Base-by-base conservation (phyloP, 768 basidiomycete genomes). In the Russula abietina region DNA sequence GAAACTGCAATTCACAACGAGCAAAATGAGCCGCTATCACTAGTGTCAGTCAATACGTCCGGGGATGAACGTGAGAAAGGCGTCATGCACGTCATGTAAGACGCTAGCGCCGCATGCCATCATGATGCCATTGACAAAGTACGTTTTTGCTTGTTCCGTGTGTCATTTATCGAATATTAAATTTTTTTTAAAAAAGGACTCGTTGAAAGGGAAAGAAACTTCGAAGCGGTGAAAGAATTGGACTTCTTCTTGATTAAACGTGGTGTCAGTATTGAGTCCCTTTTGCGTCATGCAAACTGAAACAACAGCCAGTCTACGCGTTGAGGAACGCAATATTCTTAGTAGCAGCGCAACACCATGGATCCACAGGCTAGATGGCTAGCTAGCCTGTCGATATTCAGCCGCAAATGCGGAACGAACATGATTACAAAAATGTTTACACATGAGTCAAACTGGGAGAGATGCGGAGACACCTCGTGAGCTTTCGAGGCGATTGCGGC, bases 31-130 rank as follows among this genome's bases (percentile, higher is more conserved):
- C 10, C 41, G 19, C 19, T 19, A 43, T 43, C 19, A 43, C n/a
- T n/a, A n/a, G n/a, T n/a, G 16, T 39, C 19, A 45, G 1, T 45
- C 0, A n/a, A n/a, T 16, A 16, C 24, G 24, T 5, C 24, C 45
- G 45, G 61, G 41, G 5, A 57, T 62, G 41, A 36, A 36, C 32
- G 49, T n/a, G 57, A 53, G 57, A 58, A 36, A n/a, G 39, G 46
- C 28, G 46, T 48, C 61, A 28, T 53, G 36, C 36, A 5, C 3
- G 36, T 36, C 36, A 36, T 36, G 5, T 46, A 26, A 14, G 12
- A 48, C 46, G 46, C 43, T 14, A 41, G 33, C 46, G 55, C 48
- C 48, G 26, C 51, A 24, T 24, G 48, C 36, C 22, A 28, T 36
- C 36, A 36, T 36, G 36, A 11, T 48, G 45, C n/a, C 30, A 41